Base-by-base conservation (phyloP, 1,139 yeast genomes). In the Kodamaea sp. region DNA sequence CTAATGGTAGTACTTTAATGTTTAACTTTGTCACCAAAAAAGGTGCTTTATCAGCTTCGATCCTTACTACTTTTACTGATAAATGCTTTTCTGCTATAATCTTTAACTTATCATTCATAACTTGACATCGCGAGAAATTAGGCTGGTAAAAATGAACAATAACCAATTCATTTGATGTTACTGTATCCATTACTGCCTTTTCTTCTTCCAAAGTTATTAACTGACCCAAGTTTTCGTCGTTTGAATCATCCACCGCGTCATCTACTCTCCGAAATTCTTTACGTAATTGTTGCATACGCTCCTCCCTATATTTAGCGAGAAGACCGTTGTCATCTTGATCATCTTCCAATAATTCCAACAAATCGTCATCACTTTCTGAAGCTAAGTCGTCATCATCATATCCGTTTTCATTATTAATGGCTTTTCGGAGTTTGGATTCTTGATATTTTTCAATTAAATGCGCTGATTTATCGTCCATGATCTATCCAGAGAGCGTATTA, bases 1-100 rank as follows among this genome's bases (percentile, higher is more conserved):
- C 80, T 50, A 81, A 82, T 1, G 96, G 96, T 7, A 87, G 66
- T 6, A 83, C 81, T 52, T 82, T 78, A 36, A 87, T 67, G 2
- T 67, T 64, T 34, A 87, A 67, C 51, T 78, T 80, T 2, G 78
- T 62, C 4, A 80, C 87, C 36, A 87, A 62, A 53, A 87, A 87
- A 2, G 95, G 89, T 1, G 90, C 84, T 24, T 73, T 63, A 32
- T 69, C 74, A 0, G 86, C 95, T 41, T 73, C 66, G n/a, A 84
- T 72, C 36, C 73, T 68, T 24, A 79, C 60, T 41, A 84, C 76
- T 44, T 70, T 70, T 2, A 85, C 66, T 1, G 67, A 62, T 29
- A 83, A 53, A 57, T 86, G 87, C 45, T 74, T 78, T 38, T 69
- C 69, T 0, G 94, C 81, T 22, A 56, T 52, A 41, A 58, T 43